A percentile compares a stretch with the other conserved stretches of the same genome.
Conservation (phyloP, 1,284 basidiomycete species). For the Cutaneotrichosporon cutaneum region DNA sequence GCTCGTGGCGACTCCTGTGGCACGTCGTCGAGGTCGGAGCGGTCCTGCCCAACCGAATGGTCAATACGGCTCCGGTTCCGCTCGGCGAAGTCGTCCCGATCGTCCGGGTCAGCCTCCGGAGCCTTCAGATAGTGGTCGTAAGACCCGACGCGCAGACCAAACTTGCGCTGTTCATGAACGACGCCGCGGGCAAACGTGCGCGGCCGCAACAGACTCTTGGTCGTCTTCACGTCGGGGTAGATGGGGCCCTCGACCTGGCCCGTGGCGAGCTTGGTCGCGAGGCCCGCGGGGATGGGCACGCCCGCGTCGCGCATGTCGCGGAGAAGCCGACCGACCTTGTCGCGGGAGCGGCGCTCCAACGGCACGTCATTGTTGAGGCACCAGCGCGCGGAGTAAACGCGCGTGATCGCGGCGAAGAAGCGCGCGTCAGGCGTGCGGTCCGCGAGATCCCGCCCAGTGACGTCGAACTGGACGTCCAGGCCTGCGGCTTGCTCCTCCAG, state of each 20-base stretch:
- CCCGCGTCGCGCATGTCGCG: constrained; percentile 18
- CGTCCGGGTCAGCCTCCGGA: neutral
- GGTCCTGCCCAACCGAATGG: neutral
- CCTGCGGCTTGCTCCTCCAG: neutral
- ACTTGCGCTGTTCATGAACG: neutral
- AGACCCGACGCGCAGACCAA: neutral
- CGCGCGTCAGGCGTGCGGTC: constrained; percentile 18
- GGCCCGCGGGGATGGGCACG: constrained; percentile 13
- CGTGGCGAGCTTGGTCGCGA: constrained; percentile 11
- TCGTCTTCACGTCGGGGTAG: neutral
- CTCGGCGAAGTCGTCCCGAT: neutral
- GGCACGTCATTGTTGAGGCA: neutral
- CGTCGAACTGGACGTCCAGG: neutral
- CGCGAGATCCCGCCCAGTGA: neutral
- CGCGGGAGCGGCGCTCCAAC: neutral
- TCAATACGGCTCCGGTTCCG: neutral
- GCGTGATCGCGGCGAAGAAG: constrained; percentile 29
- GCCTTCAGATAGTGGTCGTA: neutral
- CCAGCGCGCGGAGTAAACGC: constrained; percentile 14
- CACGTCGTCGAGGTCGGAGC: neutral
- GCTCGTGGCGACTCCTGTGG: no score
- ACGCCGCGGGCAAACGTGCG: neutral
- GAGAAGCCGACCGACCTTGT: constrained; percentile 1
- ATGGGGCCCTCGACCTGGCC: neutral
- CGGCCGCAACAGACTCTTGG: neutral